Conservation (phyloP, 75 land plant genomes). For the Ceratopteris richardii region DNA sequence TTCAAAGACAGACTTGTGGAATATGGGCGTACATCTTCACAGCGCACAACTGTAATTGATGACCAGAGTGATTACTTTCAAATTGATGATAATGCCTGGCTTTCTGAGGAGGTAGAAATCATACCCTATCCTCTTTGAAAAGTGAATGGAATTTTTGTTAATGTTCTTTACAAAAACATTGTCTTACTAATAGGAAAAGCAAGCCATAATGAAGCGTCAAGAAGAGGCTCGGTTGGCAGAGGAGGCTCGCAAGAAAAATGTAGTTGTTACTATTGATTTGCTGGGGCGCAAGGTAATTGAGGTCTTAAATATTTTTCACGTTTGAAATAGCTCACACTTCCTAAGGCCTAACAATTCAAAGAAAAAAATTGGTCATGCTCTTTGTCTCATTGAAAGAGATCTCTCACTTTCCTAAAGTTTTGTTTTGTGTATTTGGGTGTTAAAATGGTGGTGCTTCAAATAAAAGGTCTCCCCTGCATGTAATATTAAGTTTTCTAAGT, state of each 20-base stretch:
- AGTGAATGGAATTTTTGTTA: too few relatives aligned
- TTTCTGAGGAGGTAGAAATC: constrained; percentile 61
- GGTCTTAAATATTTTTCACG: too few relatives aligned
- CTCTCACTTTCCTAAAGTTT: too few relatives aligned
- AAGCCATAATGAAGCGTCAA: constrained; percentile 52
- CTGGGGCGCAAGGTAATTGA: constrained; percentile 79
- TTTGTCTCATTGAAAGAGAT: too few relatives aligned
- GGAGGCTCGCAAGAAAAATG: constrained; percentile 46
- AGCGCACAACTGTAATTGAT: constrained; percentile 84
- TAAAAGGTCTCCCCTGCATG: too few relatives aligned
- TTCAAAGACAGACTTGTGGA: constrained; percentile 85
- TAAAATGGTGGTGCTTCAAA: too few relatives aligned
- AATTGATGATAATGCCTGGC: constrained; percentile 76
- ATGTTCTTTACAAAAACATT: too few relatives aligned
- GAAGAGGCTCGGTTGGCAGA: constrained; percentile 64
- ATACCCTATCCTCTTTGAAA: neutral
- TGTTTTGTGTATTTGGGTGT: too few relatives aligned
- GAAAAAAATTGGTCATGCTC: too few relatives aligned
- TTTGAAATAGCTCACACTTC: too few relatives aligned
- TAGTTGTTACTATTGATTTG: constrained; percentile 74
- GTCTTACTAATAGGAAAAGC: constrained; percentile 54
- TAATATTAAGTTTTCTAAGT: too few relatives aligned
- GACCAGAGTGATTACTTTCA: constrained; percentile 97
- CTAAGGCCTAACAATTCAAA: too few relatives aligned
- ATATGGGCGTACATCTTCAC: constrained; percentile 78